phyloP scores from a whole-genome alignment of 2,329 filamentous ascomycete genomes.

The Cordyceps militaris region DNA sequence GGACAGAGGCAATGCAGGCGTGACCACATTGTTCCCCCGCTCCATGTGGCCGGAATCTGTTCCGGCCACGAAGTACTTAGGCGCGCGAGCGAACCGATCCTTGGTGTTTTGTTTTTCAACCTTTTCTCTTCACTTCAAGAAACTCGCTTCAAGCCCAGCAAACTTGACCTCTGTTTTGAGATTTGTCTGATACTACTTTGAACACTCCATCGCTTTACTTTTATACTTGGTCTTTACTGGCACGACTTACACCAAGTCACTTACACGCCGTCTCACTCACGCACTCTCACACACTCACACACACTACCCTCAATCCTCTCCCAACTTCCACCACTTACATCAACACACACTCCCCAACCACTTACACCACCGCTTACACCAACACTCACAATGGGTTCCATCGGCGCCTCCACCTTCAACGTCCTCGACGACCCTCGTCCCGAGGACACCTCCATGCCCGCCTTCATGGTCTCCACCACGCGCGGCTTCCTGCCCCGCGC shows the following conservation, averaged over 20 bases:
- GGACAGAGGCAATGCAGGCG: background rate
- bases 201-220: background rate
- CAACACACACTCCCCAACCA: constrained; percentile 8
- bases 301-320: background rate
- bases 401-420: constrained; percentile 39
- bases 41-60: constrained; percentile 37
- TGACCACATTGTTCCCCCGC: constrained; percentile 20
- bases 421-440: constrained; percentile 58
- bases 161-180: background rate
- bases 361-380: constrained; percentile 4
- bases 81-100: constrained; percentile 24
- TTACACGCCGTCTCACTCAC: constrained; percentile 8
- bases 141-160: constrained; percentile 1
- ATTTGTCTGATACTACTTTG: background rate
- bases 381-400: constrained; percentile 34
- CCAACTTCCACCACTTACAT: background rate
- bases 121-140: constrained; percentile 13
- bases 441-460: constrained; percentile 55
- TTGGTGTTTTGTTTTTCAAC: constrained; percentile 12
- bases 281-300: constrained; percentile 7
- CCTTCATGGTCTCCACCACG: constrained; percentile 73
- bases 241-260: constrained; percentile 10
- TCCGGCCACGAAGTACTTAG: constrained; percentile 45
- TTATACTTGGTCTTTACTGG: constrained; percentile 8
- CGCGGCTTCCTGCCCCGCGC: constrained; percentile 67